Base-by-base conservation (phyloP, 2,329 filamentous ascomycete species). In the Aspergillus ochraceus region DNA sequence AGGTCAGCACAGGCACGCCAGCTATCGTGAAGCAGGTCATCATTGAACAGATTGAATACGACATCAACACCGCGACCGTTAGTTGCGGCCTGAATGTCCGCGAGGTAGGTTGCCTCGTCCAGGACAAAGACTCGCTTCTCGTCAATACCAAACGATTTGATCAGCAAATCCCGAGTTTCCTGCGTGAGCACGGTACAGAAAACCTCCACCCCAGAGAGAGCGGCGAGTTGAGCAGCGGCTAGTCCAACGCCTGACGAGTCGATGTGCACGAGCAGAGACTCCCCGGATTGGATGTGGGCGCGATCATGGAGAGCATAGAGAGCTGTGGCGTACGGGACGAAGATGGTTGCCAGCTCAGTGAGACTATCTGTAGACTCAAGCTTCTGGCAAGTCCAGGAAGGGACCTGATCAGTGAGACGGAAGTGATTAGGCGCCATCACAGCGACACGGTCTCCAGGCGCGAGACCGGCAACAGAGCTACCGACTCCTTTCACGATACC, bases 1-100 rank as follows among this genome's bases (percentile, higher is more conserved):
- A 57, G 64, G 2, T 47, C 11, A 3, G 60, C 60, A 20, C 52
- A 45, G 26, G 36, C 56, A 2, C 47, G 39, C 49, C 58, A 62
- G 6, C 47, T 60, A 17, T 22, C 53, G n/a, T 52, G 57, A 17
- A 65, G 50, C 6, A 55, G 52, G 3, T 64, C 61, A 2, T 60
- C 63, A 3, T 49, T 47, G 3, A 67, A 46, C 3, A 58, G 66
- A 39, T 64, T 64, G 9, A 64, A 22, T 0, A 60, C 50, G 3
- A 64, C 55, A 22, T 64, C 60, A n/a, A 64, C 62, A 2, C 62
- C 62, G 2, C 26, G 47, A 1, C 55, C 53, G 20, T 19, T n/a
- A 0, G 62, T 64, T 14, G 49, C 55, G 10, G 46, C n/a, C 4
- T 54, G 22, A 3, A 62, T 39, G 11, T 12, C 56, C 1, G 19